phyloP scores from a whole-genome alignment of 164 flowering plant species.

The Umbilicus rupestris region DNA sequence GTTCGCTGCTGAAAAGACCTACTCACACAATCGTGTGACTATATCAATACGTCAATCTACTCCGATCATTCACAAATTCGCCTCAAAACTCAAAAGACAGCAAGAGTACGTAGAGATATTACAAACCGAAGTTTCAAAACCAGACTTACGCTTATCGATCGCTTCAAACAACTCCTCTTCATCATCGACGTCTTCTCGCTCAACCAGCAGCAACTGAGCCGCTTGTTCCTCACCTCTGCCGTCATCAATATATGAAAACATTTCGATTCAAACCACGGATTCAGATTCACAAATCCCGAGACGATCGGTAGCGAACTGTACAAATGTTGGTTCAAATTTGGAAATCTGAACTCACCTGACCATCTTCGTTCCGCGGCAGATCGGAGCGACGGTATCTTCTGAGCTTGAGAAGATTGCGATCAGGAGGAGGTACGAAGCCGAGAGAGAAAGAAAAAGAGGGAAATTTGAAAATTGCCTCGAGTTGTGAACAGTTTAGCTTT shows the following conservation, averaged over 20 bases:
- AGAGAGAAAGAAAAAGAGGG: neutral
- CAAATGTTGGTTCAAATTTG: neutral
- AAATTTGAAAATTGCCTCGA: neutral
- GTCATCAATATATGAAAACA: neutral
- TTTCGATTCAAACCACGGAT: neutral
- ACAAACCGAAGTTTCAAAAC: neutral
- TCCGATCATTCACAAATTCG: neutral
- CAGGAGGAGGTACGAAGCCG: neutral
- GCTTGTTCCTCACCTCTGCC: conserved; percentile 66
- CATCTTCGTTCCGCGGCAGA: neutral
- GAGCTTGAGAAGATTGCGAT: neutral
- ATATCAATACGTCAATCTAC: neutral
- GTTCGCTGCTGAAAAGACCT: too few relatives aligned
- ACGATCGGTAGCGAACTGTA: neutral
- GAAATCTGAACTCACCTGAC: conserved; percentile 2
- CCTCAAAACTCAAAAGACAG: too few relatives aligned
- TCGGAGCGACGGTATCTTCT: neutral
- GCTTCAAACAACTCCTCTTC: conserved; percentile 91
- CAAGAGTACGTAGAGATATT: neutral
- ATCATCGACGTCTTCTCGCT: conserved; percentile 77
- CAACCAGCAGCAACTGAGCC: conserved; percentile 74
- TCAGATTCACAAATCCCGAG: neutral
- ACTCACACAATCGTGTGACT: too few relatives aligned
- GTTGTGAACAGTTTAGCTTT: too few relatives aligned
- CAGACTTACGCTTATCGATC: conserved; percentile 61